phyloP scores from a whole-genome alignment of 2,329 filamentous ascomycete genomes.

The Aspergillus felis region DNA sequence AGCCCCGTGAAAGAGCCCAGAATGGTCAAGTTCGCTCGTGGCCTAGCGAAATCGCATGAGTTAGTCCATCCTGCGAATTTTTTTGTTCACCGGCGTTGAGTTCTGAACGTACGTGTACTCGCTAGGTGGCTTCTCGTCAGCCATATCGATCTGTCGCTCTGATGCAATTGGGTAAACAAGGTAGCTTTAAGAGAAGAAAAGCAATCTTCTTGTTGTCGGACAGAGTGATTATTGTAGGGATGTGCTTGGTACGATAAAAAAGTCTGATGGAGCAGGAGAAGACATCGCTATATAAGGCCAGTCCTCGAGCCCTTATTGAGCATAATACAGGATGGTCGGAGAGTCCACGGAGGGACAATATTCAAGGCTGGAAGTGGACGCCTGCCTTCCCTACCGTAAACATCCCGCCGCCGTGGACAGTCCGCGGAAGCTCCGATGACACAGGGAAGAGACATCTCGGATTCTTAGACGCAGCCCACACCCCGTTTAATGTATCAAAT shows the following conservation, averaged over 20 bases:
- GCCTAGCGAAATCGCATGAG: constrained; percentile 8
- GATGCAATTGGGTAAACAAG: not conserved
- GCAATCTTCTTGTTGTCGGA: too few species aligned
- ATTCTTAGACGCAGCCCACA: not conserved
- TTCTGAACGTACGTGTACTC: constrained; percentile 23
- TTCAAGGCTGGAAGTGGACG: too few species aligned
- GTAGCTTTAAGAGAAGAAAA: too few species aligned
- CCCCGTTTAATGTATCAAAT: not conserved
- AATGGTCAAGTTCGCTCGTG: constrained; percentile 24
- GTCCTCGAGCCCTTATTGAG: too few species aligned
- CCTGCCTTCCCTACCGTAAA: too few species aligned
- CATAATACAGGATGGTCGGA: not conserved
- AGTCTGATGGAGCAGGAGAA: not conserved
- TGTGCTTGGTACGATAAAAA: not conserved
- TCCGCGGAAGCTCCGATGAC: constrained; percentile 23
- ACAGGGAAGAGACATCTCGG: not conserved
- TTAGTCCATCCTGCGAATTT: not conserved
- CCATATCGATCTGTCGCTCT: not conserved
- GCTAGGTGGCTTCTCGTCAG: constrained; percentile 1
- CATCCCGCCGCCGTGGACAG: constrained; percentile 10
- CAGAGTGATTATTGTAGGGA: too few species aligned
- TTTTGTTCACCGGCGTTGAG: not conserved
- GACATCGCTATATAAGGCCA: not conserved
- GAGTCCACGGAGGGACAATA: not conserved
- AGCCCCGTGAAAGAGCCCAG: constrained; percentile 26